Percentiles rank a stretch among this genome's conserved stretches.
phyloP scores from a whole-genome alignment of 805 yeast species.

The Wickerhamiella azymoides region DNA sequence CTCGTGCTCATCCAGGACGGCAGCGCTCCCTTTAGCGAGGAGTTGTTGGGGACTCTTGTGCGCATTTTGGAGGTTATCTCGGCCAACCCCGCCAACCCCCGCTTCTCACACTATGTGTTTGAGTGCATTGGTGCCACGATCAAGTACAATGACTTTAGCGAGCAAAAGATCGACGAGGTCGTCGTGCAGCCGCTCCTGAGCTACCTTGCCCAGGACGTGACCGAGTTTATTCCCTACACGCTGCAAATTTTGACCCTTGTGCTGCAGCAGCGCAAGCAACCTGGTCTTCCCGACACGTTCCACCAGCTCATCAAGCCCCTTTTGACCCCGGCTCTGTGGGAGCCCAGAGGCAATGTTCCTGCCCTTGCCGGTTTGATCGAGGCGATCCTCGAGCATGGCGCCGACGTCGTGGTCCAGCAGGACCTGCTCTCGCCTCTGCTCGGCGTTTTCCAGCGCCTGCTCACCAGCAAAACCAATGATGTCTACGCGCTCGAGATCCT shows the following conservation, averaged over 20 bases:
- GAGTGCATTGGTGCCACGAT: slow-evolving; percentile 74
- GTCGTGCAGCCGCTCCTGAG: slow-evolving; percentile 54
- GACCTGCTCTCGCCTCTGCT: slow-evolving; percentile 56
- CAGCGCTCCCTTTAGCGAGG: slow-evolving; percentile 21
- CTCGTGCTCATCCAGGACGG: slow-evolving; percentile 53
- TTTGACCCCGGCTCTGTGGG: slow-evolving; percentile 88
- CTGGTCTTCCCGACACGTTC: slow-evolving; percentile 49
- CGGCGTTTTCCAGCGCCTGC: slow-evolving; percentile 92
- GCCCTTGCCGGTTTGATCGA: slow-evolving; percentile 72
- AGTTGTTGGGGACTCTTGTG: slow-evolving; percentile 51
- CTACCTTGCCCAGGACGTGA: slow-evolving; percentile 69
- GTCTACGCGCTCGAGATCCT: slow-evolving; percentile 71
- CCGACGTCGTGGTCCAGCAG: slow-evolving; percentile 28
- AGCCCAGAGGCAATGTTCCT: slow-evolving; percentile 81
- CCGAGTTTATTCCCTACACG: slow-evolving; percentile 86
- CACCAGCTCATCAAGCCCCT: slow-evolving; percentile 63
- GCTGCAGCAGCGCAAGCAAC: slow-evolving; percentile 36
- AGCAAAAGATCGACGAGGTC: slow-evolving; percentile 31
- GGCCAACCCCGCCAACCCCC: slow-evolving; percentile 90
- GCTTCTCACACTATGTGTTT: slow-evolving; percentile 78
- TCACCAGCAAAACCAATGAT: slow-evolving; percentile 75
- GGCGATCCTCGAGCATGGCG: slow-evolving; percentile 41
- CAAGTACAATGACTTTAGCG: slow-evolving; percentile 33
- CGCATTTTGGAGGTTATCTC: slow-evolving; percentile 56
- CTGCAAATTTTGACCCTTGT: slow-evolving; percentile 79